These are phyloP conservation scores for Aplosporella prunicola DNA, from an alignment of 2,329 filamentous ascomycete genomes.

Conservation along the genomic window DNA sequence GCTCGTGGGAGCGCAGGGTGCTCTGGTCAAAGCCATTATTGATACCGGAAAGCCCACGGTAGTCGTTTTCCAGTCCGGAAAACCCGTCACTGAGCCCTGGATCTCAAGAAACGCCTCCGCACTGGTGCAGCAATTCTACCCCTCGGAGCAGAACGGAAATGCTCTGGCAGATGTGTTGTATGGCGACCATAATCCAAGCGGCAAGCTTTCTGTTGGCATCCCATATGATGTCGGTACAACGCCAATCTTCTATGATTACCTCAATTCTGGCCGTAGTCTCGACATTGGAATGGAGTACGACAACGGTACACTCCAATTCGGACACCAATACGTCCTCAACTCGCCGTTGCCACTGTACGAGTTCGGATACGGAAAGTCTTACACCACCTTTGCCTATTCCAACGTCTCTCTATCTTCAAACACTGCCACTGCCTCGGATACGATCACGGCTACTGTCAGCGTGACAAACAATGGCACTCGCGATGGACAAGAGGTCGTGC, in stretches of 20 bases:
- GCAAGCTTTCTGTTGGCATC: slow-evolving; percentile 57
- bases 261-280: slow-evolving; percentile 53
- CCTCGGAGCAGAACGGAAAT: slow-evolving; percentile 57
- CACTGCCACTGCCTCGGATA: slow-evolving; percentile 42
- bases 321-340: slow-evolving; percentile 55
- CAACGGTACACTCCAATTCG: slow-evolving; percentile 55
- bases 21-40: slow-evolving; percentile 57
- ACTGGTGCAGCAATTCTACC: slow-evolving; percentile 66
- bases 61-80: slow-evolving; percentile 59
- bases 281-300: slow-evolving; percentile 45
- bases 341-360: slow-evolving; percentile 52
- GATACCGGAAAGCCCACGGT: slow-evolving; percentile 58
- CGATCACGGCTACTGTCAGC: slow-evolving; percentile 49
- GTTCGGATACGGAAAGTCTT: slow-evolving; percentile 59
- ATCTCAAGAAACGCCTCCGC: slow-evolving; percentile 56
- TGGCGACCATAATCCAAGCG: slow-evolving; percentile 55
- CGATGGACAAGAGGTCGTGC: slow-evolving; percentile 58
- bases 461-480: slow-evolving; percentile 50
- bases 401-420: slow-evolving; percentile 43
- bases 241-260: slow-evolving; percentile 63
- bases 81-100: slow-evolving; percentile 65
- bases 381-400: slow-evolving; percentile 54
- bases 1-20: slow-evolving; percentile 60
- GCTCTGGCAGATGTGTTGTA: slow-evolving; percentile 55
- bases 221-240: slow-evolving; percentile 57